Evolutionary conservation across 1,284 basidiomycete genomes (phyloP), one percentile per base, ranked within the genome.

Genomic region (Anthracocystis panici-leucophaei): DNA sequence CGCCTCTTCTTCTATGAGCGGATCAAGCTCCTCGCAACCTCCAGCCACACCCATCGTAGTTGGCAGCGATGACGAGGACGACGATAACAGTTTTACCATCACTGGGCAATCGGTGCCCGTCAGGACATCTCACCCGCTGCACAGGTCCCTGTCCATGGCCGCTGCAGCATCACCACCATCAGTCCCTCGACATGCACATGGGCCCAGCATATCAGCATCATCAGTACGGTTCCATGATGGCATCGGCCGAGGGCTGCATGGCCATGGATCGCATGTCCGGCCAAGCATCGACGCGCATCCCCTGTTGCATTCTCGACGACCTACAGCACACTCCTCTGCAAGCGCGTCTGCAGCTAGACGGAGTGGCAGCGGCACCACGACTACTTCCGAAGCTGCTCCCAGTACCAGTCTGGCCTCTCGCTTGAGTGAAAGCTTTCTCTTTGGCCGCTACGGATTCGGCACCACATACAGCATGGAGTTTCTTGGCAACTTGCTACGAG

Each of bases 11-110:
- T 54, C 40, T 38, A 38, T 10, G 16, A 50, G 50, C 46, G 25
- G 44, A 7, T 11, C 35, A 14, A 41, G 41, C 20, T 16, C 42
- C 1, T 45, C 40, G 14, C 45, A 50, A 25, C 27, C 18, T 6
- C 21, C 31, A 35, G 56, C 23, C 27, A 62, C 64, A 11, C n/a
- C 65, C 21, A 74, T 74, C 46, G 48, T 68, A 9, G 60, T 74
- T 16, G 62, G 46, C 23, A 74, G 71, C 58, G 71, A 74, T 27
- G 71, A 75, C 48, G 72, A 74, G 38, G 67, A 59, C 40, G 72
- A 66, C 16, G 63, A 70, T 48, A 44, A 50, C 29, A 65, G 66
- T 51, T 67, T 73, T 54, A 73, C 65, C 41, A 64, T 67, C 50
- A 64, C 62, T 16, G 70, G 65, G 1, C 49, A 54, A 16, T 65